Conservation (phyloP, 352 stramenopile genomes). For the Globisporangium paroecandrum region DNA sequence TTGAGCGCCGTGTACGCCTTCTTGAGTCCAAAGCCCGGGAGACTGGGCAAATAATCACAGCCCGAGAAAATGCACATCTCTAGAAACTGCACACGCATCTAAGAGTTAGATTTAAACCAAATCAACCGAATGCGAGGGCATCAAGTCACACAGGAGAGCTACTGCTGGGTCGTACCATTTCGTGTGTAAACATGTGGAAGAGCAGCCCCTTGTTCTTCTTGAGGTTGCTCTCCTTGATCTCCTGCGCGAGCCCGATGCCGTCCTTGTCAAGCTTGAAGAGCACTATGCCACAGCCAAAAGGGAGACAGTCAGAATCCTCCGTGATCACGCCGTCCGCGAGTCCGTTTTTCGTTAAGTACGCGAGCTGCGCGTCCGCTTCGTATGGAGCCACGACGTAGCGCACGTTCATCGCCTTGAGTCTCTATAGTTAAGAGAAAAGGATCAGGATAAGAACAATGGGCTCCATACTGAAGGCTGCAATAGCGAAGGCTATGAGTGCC, state of each 20-base stretch:
- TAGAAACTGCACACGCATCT: slow-evolving; percentile 50
- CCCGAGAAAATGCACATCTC: slow-evolving; percentile 92
- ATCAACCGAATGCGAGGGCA: too few relatives aligned
- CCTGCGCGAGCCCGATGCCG: slow-evolving; percentile 74
- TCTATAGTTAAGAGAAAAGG: slow-evolving; percentile 18
- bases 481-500: background rate
- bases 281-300: slow-evolving; percentile 89
- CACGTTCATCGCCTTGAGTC: slow-evolving; percentile 62
- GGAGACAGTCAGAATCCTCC: slow-evolving; percentile 95
- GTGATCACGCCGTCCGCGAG: slow-evolving; percentile 93
- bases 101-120: background rate
- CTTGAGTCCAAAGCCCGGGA: slow-evolving; percentile 82
- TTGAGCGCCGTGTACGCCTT: slow-evolving; percentile 71
- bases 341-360: slow-evolving; percentile 76
- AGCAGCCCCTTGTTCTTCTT: slow-evolving; percentile 68
- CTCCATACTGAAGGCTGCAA: background rate
- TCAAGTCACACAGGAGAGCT: background rate
- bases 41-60: slow-evolving; percentile 85
- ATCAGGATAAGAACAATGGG: background rate
- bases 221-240: slow-evolving; percentile 74
- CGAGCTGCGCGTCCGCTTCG: slow-evolving; percentile 97
- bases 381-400: slow-evolving; percentile 95
- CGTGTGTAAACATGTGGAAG: slow-evolving; percentile 81
- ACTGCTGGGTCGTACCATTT: slow-evolving; percentile 54
- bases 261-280: slow-evolving; percentile 96